A percentile compares a stretch with the other conserved stretches of the same genome.
phyloP scores from a whole-genome alignment of 1,284 basidiomycete genomes.

The Ceratobasidium sp. region DNA sequence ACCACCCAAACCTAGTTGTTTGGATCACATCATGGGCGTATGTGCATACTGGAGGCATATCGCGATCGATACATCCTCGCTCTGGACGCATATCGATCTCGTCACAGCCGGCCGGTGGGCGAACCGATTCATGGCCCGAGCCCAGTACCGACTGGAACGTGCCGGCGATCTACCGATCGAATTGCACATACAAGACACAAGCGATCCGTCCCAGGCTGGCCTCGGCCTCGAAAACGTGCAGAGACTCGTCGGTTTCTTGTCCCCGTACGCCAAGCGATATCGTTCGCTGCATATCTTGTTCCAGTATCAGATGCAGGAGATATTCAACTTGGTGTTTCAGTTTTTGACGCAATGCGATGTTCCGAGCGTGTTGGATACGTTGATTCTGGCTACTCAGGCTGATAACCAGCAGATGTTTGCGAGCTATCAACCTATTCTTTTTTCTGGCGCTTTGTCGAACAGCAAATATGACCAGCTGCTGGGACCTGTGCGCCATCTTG shows the following conservation, averaged over 20 bases:
- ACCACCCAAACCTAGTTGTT: background rate
- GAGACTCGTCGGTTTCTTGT: background rate
- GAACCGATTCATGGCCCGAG: background rate
- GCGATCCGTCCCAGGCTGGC: background rate
- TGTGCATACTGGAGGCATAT: slow-evolving; percentile 14
- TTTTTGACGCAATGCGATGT: background rate
- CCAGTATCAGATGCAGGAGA: too few relatives aligned
- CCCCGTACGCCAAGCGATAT: background rate
- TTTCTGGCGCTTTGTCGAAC: background rate
- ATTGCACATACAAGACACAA: background rate
- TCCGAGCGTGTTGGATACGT: slow-evolving; percentile 2
- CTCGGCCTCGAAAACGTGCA: background rate
- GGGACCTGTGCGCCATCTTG: background rate
- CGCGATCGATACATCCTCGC: background rate
- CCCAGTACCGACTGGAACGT: background rate
- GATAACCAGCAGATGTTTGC: background rate
- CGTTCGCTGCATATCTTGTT: background rate
- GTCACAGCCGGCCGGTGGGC: background rate
- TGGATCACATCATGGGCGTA: background rate
- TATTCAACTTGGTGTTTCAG: background rate
- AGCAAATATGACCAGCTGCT: background rate
- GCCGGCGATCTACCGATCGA: background rate
- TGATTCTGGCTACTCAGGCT: background rate
- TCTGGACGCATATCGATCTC: slow-evolving; percentile 25
- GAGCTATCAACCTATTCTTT: background rate